phyloP scores from a whole-genome alignment of 2,329 filamentous ascomycete species.

The Fusarium haematococcum region DNA sequence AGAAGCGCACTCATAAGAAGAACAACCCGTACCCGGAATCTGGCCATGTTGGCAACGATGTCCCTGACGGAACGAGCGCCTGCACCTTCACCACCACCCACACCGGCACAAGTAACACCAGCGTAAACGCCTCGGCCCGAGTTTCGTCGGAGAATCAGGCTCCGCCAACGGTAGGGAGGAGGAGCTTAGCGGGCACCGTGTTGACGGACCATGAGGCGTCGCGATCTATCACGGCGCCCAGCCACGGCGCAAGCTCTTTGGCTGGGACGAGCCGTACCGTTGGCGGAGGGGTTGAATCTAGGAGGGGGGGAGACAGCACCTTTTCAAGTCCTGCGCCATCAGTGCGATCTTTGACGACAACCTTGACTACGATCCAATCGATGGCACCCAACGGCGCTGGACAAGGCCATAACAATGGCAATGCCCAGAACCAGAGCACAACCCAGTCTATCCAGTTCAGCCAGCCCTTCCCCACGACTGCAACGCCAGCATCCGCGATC shows the following conservation, averaged over 20 bases:
- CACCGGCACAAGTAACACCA: constrained; percentile 63
- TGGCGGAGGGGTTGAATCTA: constrained; percentile 73
- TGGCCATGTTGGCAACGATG: constrained; percentile 62
- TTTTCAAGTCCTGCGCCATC: constrained; percentile 88
- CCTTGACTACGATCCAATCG: constrained; percentile 87
- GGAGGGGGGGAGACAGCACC: constrained; percentile 79
- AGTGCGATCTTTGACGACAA: constrained; percentile 83
- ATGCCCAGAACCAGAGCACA: constrained; percentile 52
- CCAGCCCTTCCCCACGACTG: constrained; percentile 72
- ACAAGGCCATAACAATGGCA: constrained; percentile 48
- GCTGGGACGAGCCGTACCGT: constrained; percentile 80
- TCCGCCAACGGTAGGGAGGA: constrained; percentile 72
- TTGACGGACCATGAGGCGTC: constrained; percentile 86
- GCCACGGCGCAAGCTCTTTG: constrained; percentile 74
- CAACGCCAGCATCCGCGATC: constrained; percentile 76
- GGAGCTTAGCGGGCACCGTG: constrained; percentile 81
- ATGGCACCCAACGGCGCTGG: constrained; percentile 67
- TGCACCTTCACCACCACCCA: constrained; percentile 68
- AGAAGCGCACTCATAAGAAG: constrained; percentile 73
- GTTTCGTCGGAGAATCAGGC: constrained; percentile 69
- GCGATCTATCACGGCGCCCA: constrained; percentile 80
- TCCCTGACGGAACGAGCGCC: constrained; percentile 57
- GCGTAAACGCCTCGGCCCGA: constrained; percentile 69
- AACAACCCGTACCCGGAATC: constrained; percentile 96
- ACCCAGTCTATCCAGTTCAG: constrained; percentile 70